Percentiles rank a stretch among this genome's conserved stretches.
Conservation (phyloP, 2,329 filamentous ascomycete species). For the Xylariaceae sp. region DNA sequence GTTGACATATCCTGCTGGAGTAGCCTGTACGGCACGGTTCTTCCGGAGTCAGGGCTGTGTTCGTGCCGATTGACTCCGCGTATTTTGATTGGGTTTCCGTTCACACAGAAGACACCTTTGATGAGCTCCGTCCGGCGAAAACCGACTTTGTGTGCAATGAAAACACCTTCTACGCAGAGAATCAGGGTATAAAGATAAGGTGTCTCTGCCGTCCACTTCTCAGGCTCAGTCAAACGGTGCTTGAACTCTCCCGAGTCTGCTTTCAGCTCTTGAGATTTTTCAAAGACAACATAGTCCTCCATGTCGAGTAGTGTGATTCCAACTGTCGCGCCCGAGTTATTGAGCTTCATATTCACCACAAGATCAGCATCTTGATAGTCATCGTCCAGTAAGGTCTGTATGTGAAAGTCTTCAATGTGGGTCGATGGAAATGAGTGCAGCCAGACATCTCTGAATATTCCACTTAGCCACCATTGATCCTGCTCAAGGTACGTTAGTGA, state of each 20-base stretch:
- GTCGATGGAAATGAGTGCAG: slow-evolving; percentile 57
- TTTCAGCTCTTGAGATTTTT: slow-evolving; percentile 21
- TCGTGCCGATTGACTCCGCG: slow-evolving; percentile 69
- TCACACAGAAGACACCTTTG: slow-evolving; percentile 59
- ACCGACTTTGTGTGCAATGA: slow-evolving; percentile 53
- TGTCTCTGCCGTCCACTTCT: slow-evolving; percentile 67
- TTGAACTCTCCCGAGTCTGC: slow-evolving; percentile 39
- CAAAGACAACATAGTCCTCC: slow-evolving; percentile 27
- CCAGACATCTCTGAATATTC: slow-evolving; percentile 67
- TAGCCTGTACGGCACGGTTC: slow-evolving; percentile 58
- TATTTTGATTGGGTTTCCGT: slow-evolving; percentile 61
- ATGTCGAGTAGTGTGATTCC: slow-evolving; percentile 35
- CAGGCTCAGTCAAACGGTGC: slow-evolving; percentile 43
- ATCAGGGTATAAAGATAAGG: slow-evolving; percentile 56
- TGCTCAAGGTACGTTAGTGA: slow-evolving; percentile 16
- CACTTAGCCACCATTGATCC: slow-evolving; percentile 66
- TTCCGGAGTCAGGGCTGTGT: slow-evolving; percentile 60
- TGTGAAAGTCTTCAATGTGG: slow-evolving; percentile 52
- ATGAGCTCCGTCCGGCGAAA: slow-evolving; percentile 61
- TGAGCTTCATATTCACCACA: slow-evolving; percentile 41
- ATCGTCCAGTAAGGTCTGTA: slow-evolving; percentile 53
- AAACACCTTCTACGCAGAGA: slow-evolving; percentile 34
- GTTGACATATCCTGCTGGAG: slow-evolving; percentile 57
- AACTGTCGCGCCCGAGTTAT: slow-evolving; percentile 29
- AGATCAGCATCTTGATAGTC: slow-evolving; percentile 52